Evolutionary conservation across 306 rosid species (phyloP).

Genomic region (Albizia julibrissin): DNA sequence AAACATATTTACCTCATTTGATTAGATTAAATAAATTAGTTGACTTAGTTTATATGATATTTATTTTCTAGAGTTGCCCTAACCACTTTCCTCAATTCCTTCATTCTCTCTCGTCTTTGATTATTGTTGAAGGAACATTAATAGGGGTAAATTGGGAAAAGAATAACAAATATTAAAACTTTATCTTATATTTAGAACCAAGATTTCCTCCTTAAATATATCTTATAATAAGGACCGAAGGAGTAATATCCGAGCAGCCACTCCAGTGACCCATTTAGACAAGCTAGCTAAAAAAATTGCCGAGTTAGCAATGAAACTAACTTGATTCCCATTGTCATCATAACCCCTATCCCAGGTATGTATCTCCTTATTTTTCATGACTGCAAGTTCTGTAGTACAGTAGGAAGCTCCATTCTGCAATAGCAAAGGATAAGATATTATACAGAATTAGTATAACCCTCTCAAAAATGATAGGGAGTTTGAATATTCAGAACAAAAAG

Average conservation of each 20-base stretch:
- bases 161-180: no score
- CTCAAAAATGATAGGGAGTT: background rate
- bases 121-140: no score
- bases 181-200: no score
- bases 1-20: no score
- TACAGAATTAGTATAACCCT: background rate
- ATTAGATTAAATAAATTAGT: no score
- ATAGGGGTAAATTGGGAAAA: no score
- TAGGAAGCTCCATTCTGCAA: constrained; percentile 87
- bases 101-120: no score
- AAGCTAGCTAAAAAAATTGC: constrained; percentile 16
- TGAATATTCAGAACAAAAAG: background rate
- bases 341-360: constrained; percentile 95
- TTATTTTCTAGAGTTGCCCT: no score
- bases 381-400: constrained; percentile 79
- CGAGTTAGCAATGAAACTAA: constrained; percentile 36
- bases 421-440: constrained; percentile 19
- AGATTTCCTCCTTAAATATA: no score
- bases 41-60: no score
- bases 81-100: no score
- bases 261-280: background rate
- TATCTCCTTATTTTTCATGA: constrained; percentile 89
- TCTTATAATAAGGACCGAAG: no score
- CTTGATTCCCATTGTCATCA: constrained; percentile 87
- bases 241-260: background rate